Conservation (phyloP, 345 rosid genomes). For the Lumnitzera racemosa region DNA sequence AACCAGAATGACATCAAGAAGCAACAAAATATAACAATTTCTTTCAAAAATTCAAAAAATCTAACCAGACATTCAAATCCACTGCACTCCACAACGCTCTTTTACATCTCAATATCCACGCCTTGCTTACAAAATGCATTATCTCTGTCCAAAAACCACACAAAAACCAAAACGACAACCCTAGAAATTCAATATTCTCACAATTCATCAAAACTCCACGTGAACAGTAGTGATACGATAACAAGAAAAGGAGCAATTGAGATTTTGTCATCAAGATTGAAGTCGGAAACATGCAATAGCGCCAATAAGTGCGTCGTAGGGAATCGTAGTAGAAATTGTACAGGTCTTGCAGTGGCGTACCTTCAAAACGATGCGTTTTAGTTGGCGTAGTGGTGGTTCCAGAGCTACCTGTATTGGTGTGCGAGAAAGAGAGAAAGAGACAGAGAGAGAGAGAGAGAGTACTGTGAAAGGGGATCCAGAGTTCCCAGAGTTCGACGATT, state of each 20-base stretch:
- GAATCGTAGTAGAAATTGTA: neutral
- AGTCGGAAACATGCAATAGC: conserved; percentile 3
- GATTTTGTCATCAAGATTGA: too few relatives aligned
- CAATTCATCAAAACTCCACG: conserved; percentile 11
- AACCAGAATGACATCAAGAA: conserved; percentile 2
- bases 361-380: conserved; percentile 17
- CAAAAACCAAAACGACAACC: conserved; percentile 14
- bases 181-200: conserved; percentile 28
- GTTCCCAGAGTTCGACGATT: neutral
- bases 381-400: conserved; percentile 7
- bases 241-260: conserved; percentile 6
- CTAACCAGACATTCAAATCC: conserved; percentile 23
- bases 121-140: conserved; percentile 29
- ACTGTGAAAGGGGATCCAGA: conserved; percentile 12
- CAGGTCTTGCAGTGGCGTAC: conserved; percentile 8
- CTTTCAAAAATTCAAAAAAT: conserved; percentile 11
- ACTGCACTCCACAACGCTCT: conserved; percentile 15
- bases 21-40: neutral
- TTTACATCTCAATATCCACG: conserved; percentile 15
- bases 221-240: conserved; percentile 6
- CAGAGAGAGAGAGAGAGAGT: neutral
- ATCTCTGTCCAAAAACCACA: conserved; percentile 16
- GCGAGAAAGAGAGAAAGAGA: too few relatives aligned
- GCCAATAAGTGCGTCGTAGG: conserved; percentile 9
- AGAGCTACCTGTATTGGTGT: conserved; percentile 4